These are phyloP conservation scores for Dictyostelium purpureum DNA, from an alignment of 78 protist species.

Conservation along the genomic window DNA sequence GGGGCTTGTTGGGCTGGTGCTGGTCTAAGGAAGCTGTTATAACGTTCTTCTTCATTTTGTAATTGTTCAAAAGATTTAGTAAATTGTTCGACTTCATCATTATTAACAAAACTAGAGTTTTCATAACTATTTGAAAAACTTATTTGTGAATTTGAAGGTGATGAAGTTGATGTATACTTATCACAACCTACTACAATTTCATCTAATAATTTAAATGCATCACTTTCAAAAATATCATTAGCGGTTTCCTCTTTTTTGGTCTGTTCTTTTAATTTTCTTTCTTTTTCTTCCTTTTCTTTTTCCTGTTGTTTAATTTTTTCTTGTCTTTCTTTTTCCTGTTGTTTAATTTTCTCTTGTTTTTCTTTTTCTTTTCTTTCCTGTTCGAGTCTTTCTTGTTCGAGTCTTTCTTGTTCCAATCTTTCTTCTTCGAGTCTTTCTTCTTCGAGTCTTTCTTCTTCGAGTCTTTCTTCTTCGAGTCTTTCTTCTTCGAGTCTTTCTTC, in stretches of 20 bases:
- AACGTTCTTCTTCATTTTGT: not conserved
- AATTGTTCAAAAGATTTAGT: not conserved
- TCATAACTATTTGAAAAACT: too few relatives aligned
- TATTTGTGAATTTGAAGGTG: not conserved
- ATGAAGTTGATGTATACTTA: not conserved
- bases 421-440: not conserved
- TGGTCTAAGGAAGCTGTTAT: not conserved
- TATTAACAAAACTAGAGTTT: not conserved
- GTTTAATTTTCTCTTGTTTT: not conserved
- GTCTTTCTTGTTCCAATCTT: not conserved
- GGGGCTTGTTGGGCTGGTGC: too few relatives aligned
- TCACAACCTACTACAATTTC: not conserved
- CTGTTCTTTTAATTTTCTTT: not conserved
- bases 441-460: not conserved
- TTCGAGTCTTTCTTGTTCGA: not conserved
- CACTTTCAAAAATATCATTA: not conserved
- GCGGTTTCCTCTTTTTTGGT: not conserved
- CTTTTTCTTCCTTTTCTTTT: conserved; percentile 1
- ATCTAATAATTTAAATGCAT: not conserved
- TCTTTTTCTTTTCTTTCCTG: not conserved
- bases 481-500: not conserved
- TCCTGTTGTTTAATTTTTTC: not conserved
- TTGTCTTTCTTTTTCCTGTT: conserved; percentile 2
- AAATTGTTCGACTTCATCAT: not conserved
- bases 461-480: not conserved